These are phyloP conservation scores for Botryobasidium botryosum DNA, from an alignment of 768 basidiomycete species.

Conservation along the genomic window DNA sequence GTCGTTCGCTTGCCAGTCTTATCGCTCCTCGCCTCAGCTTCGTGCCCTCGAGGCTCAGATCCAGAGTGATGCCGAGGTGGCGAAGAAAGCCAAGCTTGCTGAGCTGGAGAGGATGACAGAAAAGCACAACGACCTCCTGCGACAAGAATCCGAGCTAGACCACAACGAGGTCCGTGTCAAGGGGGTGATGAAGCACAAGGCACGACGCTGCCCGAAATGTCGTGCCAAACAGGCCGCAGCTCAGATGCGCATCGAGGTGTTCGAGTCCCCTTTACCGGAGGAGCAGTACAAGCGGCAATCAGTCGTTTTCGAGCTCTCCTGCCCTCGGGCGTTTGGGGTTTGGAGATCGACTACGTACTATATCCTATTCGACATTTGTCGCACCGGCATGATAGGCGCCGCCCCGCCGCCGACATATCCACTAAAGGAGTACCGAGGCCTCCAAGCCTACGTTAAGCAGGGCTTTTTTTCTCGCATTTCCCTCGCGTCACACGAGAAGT, in stretches of 20 bases:
- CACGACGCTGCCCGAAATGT: conserved; percentile 23
- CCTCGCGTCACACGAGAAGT: conserved; percentile 1
- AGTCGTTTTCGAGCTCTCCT: conserved; percentile 3
- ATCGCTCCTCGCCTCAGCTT: not conserved
- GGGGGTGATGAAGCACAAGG: too few relatives aligned
- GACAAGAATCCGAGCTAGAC: too few relatives aligned
- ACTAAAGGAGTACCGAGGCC: not conserved
- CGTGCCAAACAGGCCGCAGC: conserved; percentile 8
- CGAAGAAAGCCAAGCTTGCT: too few relatives aligned
- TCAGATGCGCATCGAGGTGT: conserved; percentile 19
- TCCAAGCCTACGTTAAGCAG: not conserved
- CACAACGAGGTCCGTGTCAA: not conserved
- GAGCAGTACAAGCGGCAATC: conserved; percentile 13
- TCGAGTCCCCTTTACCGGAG: conserved; percentile 33
- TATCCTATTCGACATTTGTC: conserved; percentile 3
- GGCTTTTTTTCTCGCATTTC: not conserved
- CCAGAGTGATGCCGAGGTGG: not conserved
- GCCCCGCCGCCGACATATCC: not conserved
- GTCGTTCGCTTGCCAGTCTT: conserved; percentile 15
- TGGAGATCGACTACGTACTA: conserved; percentile 1
- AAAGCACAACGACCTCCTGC: too few relatives aligned
- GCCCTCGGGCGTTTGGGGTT: not conserved
- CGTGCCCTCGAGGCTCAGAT: not conserved
- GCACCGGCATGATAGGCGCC: conserved; percentile 9
- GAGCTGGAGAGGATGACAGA: too few relatives aligned